Evolutionary conservation across 1,284 basidiomycete species (phyloP), one percentile per base, ranked within the genome.

Genomic region (Heimioporus punctisporus): DNA sequence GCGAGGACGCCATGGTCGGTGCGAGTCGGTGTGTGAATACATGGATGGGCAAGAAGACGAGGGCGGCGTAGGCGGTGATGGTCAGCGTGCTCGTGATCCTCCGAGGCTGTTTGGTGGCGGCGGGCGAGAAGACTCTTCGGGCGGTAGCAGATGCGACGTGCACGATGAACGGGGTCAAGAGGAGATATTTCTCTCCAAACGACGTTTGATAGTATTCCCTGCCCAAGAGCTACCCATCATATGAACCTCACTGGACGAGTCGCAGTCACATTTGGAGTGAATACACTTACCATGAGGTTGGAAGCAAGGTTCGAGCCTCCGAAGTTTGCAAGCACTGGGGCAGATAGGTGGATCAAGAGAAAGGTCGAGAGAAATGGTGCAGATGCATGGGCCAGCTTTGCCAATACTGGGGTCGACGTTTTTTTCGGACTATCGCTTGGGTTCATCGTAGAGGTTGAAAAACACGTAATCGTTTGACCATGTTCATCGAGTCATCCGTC

Each of bases 141-240:
- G 78, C 61, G n/a, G 80, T 57, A 12, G 79, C 81, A 2, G 86
- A 77, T 2, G 80, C 58, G 19, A 82, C 71, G 62, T 92, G 90
- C 17, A 85, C 61, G 23, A 72, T 72, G 27, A 92, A 71, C 5
- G 89, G 88, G 3, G 73, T 73, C 24, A 87, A 69, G 10, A 92
- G 72, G 8, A 92, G 80, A 52, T 82, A 82, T 44, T 74, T 79
- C 68, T 92, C 88, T 43, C 80, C 82, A 50, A 85, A 78, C 0
- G 72, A 46, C 0, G 85, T 88, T 66, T 92, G 88, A 65, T 92
- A 92, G 71, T 90, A 91, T 70, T 92, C 90, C 46, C 90, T 75
- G 14, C 89, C 88, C 11, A 92, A 72, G 25, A 92, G 73, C 89
- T 91, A n/a, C 17, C 21, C n/a, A 24, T 2, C 7, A 11, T 41